Percentiles rank a stretch among this genome's conserved stretches.
These are phyloP conservation scores for Talaromyces rugulosus DNA, from an alignment of 2,329 filamentous ascomycete genomes.

Conservation along the genomic window DNA sequence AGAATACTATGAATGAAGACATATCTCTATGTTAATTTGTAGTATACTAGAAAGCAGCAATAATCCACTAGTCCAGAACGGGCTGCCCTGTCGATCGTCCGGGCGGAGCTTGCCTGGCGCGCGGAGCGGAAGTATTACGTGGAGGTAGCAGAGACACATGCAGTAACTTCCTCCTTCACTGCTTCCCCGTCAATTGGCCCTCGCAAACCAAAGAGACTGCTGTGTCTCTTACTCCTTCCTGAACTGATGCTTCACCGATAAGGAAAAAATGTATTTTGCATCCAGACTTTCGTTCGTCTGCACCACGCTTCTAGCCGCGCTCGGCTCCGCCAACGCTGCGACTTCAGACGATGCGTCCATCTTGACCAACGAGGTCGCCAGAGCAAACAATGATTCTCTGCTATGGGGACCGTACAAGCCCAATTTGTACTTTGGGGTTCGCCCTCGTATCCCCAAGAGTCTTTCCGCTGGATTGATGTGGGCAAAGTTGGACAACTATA, in stretches of 20 bases:
- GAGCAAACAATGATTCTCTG: constrained; percentile 70
- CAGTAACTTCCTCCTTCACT: neutral
- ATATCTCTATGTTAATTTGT: neutral
- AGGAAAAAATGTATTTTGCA: constrained; percentile 27
- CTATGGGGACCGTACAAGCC: constrained; percentile 95
- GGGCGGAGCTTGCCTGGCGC: neutral
- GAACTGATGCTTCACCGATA: constrained; percentile 16
- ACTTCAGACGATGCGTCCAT: constrained; percentile 29
- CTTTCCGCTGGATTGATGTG: constrained; percentile 82
- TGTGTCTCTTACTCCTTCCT: constrained; percentile 3
- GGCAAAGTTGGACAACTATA: constrained; percentile 77
- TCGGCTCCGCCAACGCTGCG: constrained; percentile 25
- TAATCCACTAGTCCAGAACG: neutral
- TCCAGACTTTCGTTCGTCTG: constrained; percentile 23
- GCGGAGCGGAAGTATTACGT: constrained; percentile 9
- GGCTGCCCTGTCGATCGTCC: neutral
- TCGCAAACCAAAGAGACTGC: constrained; percentile 17
- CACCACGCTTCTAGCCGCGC: constrained; percentile 23
- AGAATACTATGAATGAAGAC: neutral
- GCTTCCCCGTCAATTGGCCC: constrained; percentile 9
- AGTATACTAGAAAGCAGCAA: neutral
- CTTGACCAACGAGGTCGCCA: constrained; percentile 37
- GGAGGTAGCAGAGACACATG: neutral
- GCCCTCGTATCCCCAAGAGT: constrained; percentile 76
- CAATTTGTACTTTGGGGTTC: constrained; percentile 89